Percentiles rank a stretch among this genome's conserved stretches.
Conservation (phyloP, 768 basidiomycete genomes). For the Plicaturopsis crispa region DNA sequence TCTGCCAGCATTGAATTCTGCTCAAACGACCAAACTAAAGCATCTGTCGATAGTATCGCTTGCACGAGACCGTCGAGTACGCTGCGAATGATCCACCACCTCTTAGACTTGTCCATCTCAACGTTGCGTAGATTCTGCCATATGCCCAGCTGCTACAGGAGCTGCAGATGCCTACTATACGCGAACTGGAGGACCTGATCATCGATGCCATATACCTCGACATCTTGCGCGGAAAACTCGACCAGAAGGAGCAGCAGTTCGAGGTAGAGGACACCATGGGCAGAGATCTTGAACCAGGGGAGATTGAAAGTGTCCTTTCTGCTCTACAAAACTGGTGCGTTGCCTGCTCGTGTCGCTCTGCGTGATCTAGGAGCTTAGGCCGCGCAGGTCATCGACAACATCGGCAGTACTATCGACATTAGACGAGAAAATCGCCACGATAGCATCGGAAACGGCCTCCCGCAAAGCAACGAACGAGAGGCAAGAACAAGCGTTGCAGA, state of each 20-base stretch:
- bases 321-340: conserved; percentile 65
- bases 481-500: conserved; percentile 48
- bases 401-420: conserved; percentile 64
- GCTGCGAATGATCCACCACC: conserved; percentile 16
- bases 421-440: conserved; percentile 56
- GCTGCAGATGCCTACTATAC: conserved; percentile 71
- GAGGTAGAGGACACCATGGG: conserved; percentile 93
- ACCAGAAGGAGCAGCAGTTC: conserved; percentile 84
- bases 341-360: not conserved
- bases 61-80: conserved; percentile 68
- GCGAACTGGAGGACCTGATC: conserved; percentile 92
- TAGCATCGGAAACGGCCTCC: conserved; percentile 36
- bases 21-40: conserved; percentile 84
- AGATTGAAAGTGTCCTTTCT: conserved; percentile 49
- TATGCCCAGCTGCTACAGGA: conserved; percentile 65
- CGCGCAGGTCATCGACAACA: conserved; percentile 60
- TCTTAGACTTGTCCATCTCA: too few relatives aligned
- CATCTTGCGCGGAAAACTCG: conserved; percentile 83
- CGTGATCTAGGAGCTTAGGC: conserved; percentile 2
- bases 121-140: conserved; percentile 60
- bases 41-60: conserved; percentile 88
- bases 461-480: conserved; percentile 36
- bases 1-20: conserved; percentile 59
- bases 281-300: conserved; percentile 78
- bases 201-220: conserved; percentile 96